Base-by-base conservation (phyloP, 139 green algal species). In the Micractinium sp. region DNA sequence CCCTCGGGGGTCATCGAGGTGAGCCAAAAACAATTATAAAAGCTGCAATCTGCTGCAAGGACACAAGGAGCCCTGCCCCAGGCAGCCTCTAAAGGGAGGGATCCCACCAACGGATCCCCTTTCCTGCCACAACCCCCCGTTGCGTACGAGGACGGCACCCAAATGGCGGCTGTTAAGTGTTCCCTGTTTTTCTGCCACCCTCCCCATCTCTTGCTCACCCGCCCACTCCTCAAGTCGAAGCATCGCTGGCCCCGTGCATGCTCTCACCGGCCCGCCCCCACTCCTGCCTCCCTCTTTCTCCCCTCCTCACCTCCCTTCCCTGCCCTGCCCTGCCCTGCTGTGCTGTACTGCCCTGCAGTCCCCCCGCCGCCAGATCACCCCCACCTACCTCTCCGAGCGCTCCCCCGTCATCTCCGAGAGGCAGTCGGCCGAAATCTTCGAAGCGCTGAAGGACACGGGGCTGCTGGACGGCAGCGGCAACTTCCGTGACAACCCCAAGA, bases 311-410 rank as follows among this genome's bases (percentile, higher is more conserved):
- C 71, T 19, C 3, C 71, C 71, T 33, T 5, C 71, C 31, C 71
- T 39, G 23, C 31, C 71, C 71, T 39, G 47, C 47, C 71, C 71
- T 39, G 31, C 71, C 71, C 35, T 33, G 31, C 71, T 38, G 25
- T 20, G 71, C 71, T 36, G 29, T 33, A 27, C 73, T 20, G 3
- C 25, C 12, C 39, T 25, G 61, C 63, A 87, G 82, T 87, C 82
- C 0, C 82, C 82, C 35, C 18, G 31, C 20, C 82, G 82, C 9
- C 67, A 20, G 1, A 35, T 87, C 27, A 27, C 23, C 61, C 82
- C 82, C 63, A 77, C 61, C 82, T 87, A 61, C 82, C 35, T 87
- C 82, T 87, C 38, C 35, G 82, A 87, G 35, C 82, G 82, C 60
- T 87, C 82, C 33, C 33, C 82, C 7, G 61, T 38, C 36, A 87